These are phyloP conservation scores for Colletotrichum camelliae DNA, from an alignment of 2,329 filamentous ascomycete species.

Conservation along the genomic window DNA sequence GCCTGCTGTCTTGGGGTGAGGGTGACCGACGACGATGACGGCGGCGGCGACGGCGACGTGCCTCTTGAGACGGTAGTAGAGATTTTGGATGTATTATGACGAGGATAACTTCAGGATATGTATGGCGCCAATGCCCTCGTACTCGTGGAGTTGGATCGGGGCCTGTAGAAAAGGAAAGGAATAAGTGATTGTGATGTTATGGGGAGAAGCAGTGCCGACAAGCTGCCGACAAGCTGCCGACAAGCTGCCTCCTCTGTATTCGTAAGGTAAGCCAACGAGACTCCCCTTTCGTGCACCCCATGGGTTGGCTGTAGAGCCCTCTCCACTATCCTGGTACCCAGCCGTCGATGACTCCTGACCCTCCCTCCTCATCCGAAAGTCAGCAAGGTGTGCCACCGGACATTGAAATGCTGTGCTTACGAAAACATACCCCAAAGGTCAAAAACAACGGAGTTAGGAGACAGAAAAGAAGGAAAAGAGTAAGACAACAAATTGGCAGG, in stretches of 20 bases:
- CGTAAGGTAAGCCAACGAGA: background rate
- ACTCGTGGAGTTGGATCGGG: background rate
- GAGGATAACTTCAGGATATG: background rate
- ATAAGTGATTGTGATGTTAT: background rate
- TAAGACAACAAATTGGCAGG: background rate
- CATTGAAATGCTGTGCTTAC: background rate
- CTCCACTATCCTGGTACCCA: background rate
- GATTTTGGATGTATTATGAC: background rate
- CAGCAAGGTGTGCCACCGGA: background rate
- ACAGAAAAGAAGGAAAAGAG: background rate
- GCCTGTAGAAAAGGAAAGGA: background rate
- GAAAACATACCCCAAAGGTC: background rate
- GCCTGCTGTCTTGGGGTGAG: background rate
- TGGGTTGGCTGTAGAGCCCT: background rate
- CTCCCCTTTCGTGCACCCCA: background rate
- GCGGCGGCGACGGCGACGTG: background rate
- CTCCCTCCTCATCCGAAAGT: background rate
- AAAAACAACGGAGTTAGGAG: background rate
- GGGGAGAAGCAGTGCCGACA: background rate
- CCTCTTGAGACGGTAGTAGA: background rate
- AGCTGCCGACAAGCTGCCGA: background rate
- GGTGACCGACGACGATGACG: background rate
- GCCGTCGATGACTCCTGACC: background rate
- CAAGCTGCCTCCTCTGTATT: background rate
- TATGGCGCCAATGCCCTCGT: background rate